Percentiles rank a stretch among this genome's conserved stretches.
phyloP scores from a whole-genome alignment of 2,329 filamentous ascomycete genomes.

The Colletotrichum viniferum region DNA sequence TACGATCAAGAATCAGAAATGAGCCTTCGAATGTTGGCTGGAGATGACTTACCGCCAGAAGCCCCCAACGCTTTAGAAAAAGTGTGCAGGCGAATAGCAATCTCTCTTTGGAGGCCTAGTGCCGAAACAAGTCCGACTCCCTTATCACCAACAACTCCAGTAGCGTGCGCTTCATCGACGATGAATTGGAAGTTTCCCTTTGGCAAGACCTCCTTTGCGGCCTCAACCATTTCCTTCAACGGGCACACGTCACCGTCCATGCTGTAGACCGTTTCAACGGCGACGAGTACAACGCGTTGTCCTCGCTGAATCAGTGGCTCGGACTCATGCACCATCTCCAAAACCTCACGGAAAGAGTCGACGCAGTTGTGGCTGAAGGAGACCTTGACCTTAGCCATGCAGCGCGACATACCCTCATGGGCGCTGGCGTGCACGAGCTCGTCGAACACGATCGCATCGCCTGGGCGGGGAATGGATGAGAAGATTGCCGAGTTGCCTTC shows the following conservation, averaged over 20 bases:
- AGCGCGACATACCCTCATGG: constrained; percentile 67
- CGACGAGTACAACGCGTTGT: constrained; percentile 37
- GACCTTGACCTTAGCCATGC: constrained; percentile 53
- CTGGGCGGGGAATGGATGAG: constrained; percentile 52
- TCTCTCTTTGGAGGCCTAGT: constrained; percentile 52
- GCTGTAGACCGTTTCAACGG: constrained; percentile 48
- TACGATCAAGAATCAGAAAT: neutral
- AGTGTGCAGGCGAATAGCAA: constrained; percentile 54
- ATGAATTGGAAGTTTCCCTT: constrained; percentile 50
- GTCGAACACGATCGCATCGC: constrained; percentile 66
- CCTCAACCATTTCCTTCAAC: constrained; percentile 38
- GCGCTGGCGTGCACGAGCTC: constrained; percentile 70
- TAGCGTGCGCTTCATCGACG: constrained; percentile 61
- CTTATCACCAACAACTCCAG: constrained; percentile 51
- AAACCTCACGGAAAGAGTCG: constrained; percentile 36
- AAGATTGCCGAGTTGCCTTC: constrained; percentile 59
- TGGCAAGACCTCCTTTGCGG: constrained; percentile 36
- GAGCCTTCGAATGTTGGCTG: neutral
- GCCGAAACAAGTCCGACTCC: constrained; percentile 54
- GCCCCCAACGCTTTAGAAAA: constrained; percentile 57
- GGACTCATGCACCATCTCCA: constrained; percentile 32
- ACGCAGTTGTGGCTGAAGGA: constrained; percentile 43
- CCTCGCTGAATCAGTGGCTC: constrained; percentile 34
- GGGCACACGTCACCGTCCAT: constrained; percentile 52
- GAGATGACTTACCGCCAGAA: constrained; percentile 26